Evolutionary conservation across 306 rosid species (phyloP).

Genomic region (Oemleria cerasiformis): DNA sequence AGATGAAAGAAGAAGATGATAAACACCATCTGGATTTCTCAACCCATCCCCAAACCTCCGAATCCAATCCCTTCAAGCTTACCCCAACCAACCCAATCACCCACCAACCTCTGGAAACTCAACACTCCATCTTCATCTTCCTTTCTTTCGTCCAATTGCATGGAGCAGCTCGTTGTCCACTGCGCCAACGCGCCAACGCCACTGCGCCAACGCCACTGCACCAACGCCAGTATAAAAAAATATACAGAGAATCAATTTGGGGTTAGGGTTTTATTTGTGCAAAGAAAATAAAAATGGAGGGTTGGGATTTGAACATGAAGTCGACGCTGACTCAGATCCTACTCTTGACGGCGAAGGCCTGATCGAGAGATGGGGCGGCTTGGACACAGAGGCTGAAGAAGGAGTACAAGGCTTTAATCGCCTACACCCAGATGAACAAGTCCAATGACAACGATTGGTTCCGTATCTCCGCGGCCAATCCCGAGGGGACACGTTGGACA

Average conservation of each 20-base stretch:
- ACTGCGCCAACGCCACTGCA: too few species aligned
- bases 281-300: slow-evolving; percentile 55
- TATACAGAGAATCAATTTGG: background rate
- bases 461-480: slow-evolving; percentile 81
- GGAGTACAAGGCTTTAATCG: slow-evolving; percentile 84
- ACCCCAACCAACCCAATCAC: too few species aligned
- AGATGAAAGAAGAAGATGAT: too few species aligned
- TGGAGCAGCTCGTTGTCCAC: too few species aligned
- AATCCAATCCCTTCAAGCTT: too few species aligned
- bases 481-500: slow-evolving; percentile 94
- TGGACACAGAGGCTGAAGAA: slow-evolving; percentile 94
- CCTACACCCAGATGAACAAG: slow-evolving; percentile 98
- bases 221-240: too few species aligned
- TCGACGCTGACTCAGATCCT: slow-evolving; percentile 96
- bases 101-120: too few species aligned
- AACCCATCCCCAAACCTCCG: too few species aligned
- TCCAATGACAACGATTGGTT: slow-evolving; percentile 99
- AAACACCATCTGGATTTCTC: too few species aligned
- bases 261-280: slow-evolving; percentile 16
- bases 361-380: slow-evolving; percentile 80
- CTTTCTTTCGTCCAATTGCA: too few species aligned
- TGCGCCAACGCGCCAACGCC: too few species aligned
- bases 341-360: slow-evolving; percentile 67
- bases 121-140: too few species aligned
- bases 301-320: slow-evolving; percentile 96